A percentile compares a stretch with the other conserved stretches of the same genome.
phyloP scores from a whole-genome alignment of 768 basidiomycete species.

The Leccinum uliginosum region DNA sequence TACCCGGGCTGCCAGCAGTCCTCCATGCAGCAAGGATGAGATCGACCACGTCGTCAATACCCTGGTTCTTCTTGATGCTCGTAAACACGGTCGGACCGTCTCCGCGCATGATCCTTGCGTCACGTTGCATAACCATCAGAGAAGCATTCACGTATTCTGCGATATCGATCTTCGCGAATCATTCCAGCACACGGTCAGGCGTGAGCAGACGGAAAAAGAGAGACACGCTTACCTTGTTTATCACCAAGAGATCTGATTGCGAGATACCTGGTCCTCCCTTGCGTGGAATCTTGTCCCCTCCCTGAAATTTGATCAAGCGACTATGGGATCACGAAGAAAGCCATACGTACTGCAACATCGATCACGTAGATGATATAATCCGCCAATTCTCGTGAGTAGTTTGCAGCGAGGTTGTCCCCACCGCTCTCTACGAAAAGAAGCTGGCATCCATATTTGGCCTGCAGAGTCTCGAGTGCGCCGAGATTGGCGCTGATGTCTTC shows the following conservation, averaged over 20 bases:
- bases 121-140: constrained; percentile 90
- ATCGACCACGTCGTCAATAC: constrained; percentile 76
- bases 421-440: constrained; percentile 94
- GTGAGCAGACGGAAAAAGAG: background rate
- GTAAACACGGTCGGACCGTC: constrained; percentile 91
- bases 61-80: constrained; percentile 72
- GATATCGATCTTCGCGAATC: constrained; percentile 70
- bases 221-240: constrained; percentile 73
- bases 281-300: constrained; percentile 96
- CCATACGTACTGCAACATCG: constrained; percentile 64
- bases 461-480: constrained; percentile 91
- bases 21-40: constrained; percentile 89
- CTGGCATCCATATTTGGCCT: constrained; percentile 87
- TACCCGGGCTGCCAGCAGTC: constrained; percentile 71
- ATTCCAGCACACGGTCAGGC: background rate
- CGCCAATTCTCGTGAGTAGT: constrained; percentile 93
- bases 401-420: constrained; percentile 95
- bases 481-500: constrained; percentile 98
- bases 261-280: constrained; percentile 99
- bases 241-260: constrained; percentile 87
- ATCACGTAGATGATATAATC: constrained; percentile 97
- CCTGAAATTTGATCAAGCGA: constrained; percentile 41
- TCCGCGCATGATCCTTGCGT: constrained; percentile 91
- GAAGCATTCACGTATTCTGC: constrained; percentile 92
- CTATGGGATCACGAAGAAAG: background rate